A percentile compares a stretch with the other conserved stretches of the same genome.
Conservation (phyloP, 441 rosid species). For the Populus hybrid region DNA sequence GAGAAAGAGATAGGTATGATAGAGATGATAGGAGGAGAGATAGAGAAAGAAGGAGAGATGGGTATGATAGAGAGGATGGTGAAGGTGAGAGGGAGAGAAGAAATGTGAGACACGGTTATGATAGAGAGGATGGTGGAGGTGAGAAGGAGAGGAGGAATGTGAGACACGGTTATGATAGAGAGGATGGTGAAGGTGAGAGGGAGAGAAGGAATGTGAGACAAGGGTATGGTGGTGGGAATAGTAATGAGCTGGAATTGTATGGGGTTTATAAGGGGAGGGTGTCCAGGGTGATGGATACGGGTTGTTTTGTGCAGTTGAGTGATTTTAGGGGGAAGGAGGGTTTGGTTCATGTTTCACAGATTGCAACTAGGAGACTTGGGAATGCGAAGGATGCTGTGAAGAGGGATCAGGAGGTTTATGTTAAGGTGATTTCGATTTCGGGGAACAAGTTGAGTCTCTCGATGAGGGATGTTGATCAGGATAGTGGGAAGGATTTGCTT, state of each 20-base stretch:
- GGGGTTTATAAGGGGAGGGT: too few species aligned
- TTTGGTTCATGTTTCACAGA: conserved; percentile 88
- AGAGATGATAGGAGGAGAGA: conserved; percentile 1
- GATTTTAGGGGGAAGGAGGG: too few species aligned
- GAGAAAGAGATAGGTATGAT: conserved; percentile 21
- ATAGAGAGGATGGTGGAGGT: too few species aligned
- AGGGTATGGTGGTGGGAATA: conserved; percentile 9
- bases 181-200: too few species aligned
- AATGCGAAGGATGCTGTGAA: conserved; percentile 64
- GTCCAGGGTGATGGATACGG: too few species aligned
- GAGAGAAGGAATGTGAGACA: too few species aligned
- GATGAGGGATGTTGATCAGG: conserved; percentile 84
- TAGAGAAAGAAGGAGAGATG: conserved; percentile 32
- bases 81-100: conserved; percentile 7
- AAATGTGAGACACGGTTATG: background rate
- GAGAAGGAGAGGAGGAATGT: too few species aligned
- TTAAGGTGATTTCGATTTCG: conserved; percentile 62
- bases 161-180: too few species aligned
- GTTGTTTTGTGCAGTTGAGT: too few species aligned
- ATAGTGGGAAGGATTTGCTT: conserved; percentile 70
- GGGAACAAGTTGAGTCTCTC: conserved; percentile 63
- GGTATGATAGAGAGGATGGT: conserved; percentile 28
- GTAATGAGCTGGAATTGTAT: conserved; percentile 64
- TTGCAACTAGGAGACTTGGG: conserved; percentile 61
- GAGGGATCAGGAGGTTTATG: conserved; percentile 70